phyloP scores from a whole-genome alignment of 805 yeast species.

The Sugiyamaella mastotermitis region DNA sequence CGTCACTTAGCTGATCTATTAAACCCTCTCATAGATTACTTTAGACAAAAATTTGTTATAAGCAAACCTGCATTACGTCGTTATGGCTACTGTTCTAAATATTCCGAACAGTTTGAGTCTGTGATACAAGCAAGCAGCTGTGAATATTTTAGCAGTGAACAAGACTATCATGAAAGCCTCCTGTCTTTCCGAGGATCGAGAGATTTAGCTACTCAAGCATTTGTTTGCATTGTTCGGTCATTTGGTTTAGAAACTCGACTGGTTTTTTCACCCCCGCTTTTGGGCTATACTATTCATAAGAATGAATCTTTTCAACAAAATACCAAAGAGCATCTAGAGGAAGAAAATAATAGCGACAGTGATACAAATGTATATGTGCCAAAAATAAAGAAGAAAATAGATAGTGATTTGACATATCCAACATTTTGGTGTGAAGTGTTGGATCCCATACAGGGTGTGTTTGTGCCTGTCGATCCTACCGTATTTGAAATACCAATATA shows the following conservation, averaged over 20 bases:
- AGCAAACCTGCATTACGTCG: conserved; percentile 34
- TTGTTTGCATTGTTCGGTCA: conserved; percentile 57
- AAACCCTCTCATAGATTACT: neutral
- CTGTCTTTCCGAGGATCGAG: conserved; percentile 43
- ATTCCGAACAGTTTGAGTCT: conserved; percentile 1
- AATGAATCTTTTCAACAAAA: neutral
- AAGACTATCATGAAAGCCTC: conserved; percentile 46
- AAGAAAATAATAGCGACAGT: too few species aligned
- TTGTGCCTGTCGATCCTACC: conserved; percentile 73
- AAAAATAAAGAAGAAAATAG: neutral
- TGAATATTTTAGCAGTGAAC: conserved; percentile 35
- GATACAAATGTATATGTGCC: too few species aligned
- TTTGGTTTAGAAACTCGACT: conserved; percentile 60
- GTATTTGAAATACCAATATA: conserved; percentile 48
- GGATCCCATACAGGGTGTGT: conserved; percentile 57
- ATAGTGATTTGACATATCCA: conserved; percentile 4
- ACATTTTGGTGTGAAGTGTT: conserved; percentile 69
- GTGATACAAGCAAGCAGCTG: conserved; percentile 14
- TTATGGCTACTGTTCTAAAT: conserved; percentile 18
- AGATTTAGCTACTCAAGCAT: conserved; percentile 70
- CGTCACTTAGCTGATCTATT: conserved; percentile 1
- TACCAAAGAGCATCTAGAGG: neutral
- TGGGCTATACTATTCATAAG: conserved; percentile 24
- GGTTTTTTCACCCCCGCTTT: conserved; percentile 64
- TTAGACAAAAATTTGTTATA: conserved; percentile 20